Base-by-base conservation (phyloP, 352 stramenopile species). In the Phytophthora constricta region DNA sequence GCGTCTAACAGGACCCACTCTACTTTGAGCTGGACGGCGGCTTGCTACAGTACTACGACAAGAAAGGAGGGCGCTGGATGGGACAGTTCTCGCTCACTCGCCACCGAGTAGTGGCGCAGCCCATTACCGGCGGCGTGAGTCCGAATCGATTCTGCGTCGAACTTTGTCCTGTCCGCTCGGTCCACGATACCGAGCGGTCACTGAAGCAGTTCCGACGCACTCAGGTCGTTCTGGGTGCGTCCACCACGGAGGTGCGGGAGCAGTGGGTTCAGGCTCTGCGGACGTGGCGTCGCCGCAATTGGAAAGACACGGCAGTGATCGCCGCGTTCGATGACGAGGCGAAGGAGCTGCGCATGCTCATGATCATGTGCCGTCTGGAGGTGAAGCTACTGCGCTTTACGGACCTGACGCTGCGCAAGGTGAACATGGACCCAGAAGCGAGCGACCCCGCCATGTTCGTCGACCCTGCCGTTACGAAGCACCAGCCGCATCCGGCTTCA, bases 281-380 rank as follows among this genome's bases (percentile, higher is more conserved):
- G 49, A 89, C 84, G 19, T 94, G 86, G 86, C 82, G 84, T 33
- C 83, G 86, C 39, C 80, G 82, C 53, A 92, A 92, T 59, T 94
- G 86, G 86, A 80, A 82, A 37, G 84, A 94, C 27, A 80, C 82
- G 45, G 62, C 83, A 10, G 70, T 89, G 23, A 86, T 94, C 52
- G 56, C 74, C 17, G 83, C 78, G 28, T 77, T 70, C 45, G 84
- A 90, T 2, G 84, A 94, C 67, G 86, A 94, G 58, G 76, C 65
- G 58, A 83, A 75, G 34, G 79, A 80, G 53, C 72, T 93, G 52
- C 80, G 79, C 19, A 80, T 89, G 70, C 56, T 88, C 50, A 93
- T 93, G 84, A 70, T 77, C 55, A 82, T 88, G 72, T 72, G 89
- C 62, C 77, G 68, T 14, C 74, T 93, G 9, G 82, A 93, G 62